phyloP scores from a whole-genome alignment of 192 early-diverging fungal genomes.

The Coemansia sp. region DNA sequence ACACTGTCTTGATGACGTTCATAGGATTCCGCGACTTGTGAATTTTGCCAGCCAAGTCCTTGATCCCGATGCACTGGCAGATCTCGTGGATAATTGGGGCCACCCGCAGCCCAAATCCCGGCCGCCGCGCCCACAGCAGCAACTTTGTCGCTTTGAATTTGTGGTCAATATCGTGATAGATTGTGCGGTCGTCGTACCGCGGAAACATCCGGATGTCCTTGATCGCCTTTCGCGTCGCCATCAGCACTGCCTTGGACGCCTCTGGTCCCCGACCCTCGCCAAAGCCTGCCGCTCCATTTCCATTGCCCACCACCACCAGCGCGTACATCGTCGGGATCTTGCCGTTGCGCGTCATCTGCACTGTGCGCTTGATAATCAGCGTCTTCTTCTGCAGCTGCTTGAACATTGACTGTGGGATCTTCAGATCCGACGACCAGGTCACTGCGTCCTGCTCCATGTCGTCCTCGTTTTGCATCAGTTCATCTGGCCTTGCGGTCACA shows the following conservation, averaged over 20 bases:
- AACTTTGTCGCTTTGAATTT: conserved; percentile 88
- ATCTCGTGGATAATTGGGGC: conserved; percentile 95
- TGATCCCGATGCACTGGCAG: conserved; percentile 88
- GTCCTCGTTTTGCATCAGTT: conserved; percentile 6
- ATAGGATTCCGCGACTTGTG: conserved; percentile 91
- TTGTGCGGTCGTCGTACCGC: conserved; percentile 91
- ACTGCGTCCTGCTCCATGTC: conserved; percentile 23
- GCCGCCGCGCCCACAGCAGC: conserved; percentile 77
- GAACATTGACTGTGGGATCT: conserved; percentile 59
- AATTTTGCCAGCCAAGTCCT: conserved; percentile 88
- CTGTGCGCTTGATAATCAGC: conserved; percentile 70
- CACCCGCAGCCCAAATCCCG: conserved; percentile 93
- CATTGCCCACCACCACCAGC: conserved; percentile 93
- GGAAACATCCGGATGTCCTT: conserved; percentile 81
- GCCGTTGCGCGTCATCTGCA: conserved; percentile 78
- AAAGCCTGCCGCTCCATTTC: conserved; percentile 85
- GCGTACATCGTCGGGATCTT: conserved; percentile 83
- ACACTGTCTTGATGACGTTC: conserved; percentile 97
- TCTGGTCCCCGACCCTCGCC: conserved; percentile 90
- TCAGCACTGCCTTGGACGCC: conserved; percentile 71
- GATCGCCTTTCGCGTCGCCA: conserved; percentile 85
- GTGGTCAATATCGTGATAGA: conserved; percentile 83
- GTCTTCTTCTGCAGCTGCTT: conserved; percentile 65
- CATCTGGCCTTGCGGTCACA: conserved; percentile 1
- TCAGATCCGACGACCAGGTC: conserved; percentile 51